Evolutionary conservation across 208 protist genomes (phyloP).

Genomic region (Acanthamoeba polyphaga): DNA sequence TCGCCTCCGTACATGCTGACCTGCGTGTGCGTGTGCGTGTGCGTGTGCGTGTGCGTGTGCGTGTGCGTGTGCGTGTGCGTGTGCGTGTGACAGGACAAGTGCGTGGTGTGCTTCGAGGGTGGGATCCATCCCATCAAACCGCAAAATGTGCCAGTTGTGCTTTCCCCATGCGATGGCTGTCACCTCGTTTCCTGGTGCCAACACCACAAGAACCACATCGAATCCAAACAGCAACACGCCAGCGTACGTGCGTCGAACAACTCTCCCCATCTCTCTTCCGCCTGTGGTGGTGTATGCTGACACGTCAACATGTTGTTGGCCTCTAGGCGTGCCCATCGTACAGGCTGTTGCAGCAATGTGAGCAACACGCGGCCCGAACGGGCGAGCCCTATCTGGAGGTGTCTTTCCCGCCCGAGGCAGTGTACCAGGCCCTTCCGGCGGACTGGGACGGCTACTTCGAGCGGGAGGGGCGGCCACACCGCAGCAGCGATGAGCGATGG

Average conservation of each 20-base stretch:
- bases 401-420: not conserved
- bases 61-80: no score
- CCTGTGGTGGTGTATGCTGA: no score
- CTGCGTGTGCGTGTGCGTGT: no score
- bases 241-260: not conserved
- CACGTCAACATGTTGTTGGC: no score
- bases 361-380: not conserved
- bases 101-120: not conserved
- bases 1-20: not conserved
- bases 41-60: no score
- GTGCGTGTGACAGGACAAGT: not conserved
- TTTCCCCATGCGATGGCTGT: not conserved
- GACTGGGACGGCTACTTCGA: not conserved
- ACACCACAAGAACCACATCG: not conserved
- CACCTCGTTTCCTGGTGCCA: constrained; percentile 2
- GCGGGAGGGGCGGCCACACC: not conserved
- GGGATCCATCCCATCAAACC: not conserved
- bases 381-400: not conserved
- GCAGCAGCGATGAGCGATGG: not conserved
- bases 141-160: not conserved
- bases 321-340: not conserved
- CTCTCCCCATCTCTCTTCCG: not conserved
- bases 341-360: not conserved
- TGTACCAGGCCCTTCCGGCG: not conserved
- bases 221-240: not conserved